These are phyloP conservation scores for Arabis alpina DNA, from an alignment of 345 rosid species.

Conservation along the genomic window DNA sequence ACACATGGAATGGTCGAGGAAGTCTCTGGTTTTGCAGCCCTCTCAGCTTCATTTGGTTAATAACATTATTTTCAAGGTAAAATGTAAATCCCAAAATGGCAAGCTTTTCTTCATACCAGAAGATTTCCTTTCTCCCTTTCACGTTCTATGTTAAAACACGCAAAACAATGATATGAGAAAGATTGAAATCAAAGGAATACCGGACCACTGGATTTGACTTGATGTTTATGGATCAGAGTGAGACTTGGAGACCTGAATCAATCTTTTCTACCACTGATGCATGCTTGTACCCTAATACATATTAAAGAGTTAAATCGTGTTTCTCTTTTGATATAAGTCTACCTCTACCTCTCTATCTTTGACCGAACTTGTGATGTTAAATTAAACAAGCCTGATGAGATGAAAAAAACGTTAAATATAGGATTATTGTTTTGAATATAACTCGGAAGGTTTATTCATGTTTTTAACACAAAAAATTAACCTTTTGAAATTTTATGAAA, in stretches of 20 bases:
- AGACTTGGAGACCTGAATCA: not conserved
- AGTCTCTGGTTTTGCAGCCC: not conserved
- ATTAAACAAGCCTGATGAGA: no score
- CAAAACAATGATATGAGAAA: not conserved
- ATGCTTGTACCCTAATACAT: no score
- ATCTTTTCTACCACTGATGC: not conserved
- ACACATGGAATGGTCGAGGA: not conserved
- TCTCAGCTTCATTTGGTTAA: not conserved
- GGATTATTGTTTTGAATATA: no score
- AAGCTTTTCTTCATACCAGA: not conserved
- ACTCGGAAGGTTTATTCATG: no score
- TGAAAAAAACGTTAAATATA: no score
- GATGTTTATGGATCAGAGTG: not conserved
- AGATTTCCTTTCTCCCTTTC: not conserved
- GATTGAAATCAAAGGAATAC: not conserved
- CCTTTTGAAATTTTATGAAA: no score
- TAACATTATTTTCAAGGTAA: not conserved
- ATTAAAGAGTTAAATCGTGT: no score
- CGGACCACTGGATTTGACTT: not conserved
- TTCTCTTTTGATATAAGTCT: no score
- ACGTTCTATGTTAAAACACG: not conserved
- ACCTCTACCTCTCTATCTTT: no score
- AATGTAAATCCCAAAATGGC: not conserved
- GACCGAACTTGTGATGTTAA: no score
- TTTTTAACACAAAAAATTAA: no score